Evolutionary conservation across 164 flowering plant genomes (phyloP).

Genomic region (Warburgia ugandensis): DNA sequence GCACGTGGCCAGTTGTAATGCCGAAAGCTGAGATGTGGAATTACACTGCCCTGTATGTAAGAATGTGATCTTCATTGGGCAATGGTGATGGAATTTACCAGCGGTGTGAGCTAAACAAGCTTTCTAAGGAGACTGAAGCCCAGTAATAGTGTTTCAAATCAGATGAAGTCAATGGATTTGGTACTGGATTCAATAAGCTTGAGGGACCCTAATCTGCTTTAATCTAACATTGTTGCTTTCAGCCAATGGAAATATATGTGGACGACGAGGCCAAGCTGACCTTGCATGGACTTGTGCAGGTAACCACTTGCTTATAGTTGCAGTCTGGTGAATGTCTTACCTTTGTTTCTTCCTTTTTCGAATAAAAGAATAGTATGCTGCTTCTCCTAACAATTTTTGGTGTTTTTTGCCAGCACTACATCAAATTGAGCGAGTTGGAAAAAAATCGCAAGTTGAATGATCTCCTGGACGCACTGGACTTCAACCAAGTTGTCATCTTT

Average conservation of each 20-base stretch:
- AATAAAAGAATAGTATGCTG: not conserved
- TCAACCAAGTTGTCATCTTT: slow-evolving; percentile 96
- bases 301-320: slow-evolving; percentile 15
- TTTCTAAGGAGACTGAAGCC: slow-evolving; percentile 25
- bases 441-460: slow-evolving; percentile 97
- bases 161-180: slow-evolving; percentile 50
- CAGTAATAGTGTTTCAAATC: slow-evolving; percentile 25
- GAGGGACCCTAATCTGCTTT: slow-evolving; percentile 62
- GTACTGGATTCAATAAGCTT: slow-evolving; percentile 60
- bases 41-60: slow-evolving; percentile 2
- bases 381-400: not conserved
- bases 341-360: not conserved
- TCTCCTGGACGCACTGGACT: slow-evolving; percentile 96
- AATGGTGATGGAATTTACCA: slow-evolving; percentile 10
- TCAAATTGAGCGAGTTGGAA: slow-evolving; percentile 85
- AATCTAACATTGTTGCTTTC: slow-evolving; percentile 74
- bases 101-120: slow-evolving; percentile 11
- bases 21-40: slow-evolving; percentile 5
- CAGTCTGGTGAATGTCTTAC: too few species aligned
- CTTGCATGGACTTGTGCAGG: slow-evolving; percentile 99
- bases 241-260: slow-evolving; percentile 99
- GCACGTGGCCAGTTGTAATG: too few species aligned
- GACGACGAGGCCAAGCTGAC: slow-evolving; percentile 99
- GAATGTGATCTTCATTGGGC: slow-evolving; percentile 5
- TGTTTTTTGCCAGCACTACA: slow-evolving; percentile 68